Conservation (phyloP, 164 flowering plant genomes). For the Liquidambar formosana region DNA sequence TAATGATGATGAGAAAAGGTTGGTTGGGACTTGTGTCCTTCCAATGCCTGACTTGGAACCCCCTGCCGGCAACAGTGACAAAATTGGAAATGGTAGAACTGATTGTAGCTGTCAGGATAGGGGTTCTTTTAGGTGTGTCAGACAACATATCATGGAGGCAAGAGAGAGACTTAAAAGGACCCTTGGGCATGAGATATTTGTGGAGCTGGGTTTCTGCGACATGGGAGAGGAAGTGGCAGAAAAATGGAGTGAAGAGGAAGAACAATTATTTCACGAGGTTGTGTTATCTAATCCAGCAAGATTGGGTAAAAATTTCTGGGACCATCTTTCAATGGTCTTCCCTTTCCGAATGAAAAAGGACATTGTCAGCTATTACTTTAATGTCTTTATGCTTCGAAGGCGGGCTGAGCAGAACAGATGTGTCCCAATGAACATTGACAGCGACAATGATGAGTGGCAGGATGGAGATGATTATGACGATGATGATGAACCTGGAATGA, state of each 20-base stretch:
- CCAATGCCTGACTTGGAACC: conserved; percentile 34
- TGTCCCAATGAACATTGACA: conserved; percentile 44
- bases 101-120: conserved; percentile 41
- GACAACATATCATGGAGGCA: conserved; percentile 45
- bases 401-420: conserved; percentile 57
- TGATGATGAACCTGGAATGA: conserved; percentile 18
- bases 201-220: conserved; percentile 42
- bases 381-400: conserved; percentile 55
- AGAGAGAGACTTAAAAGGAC: conserved; percentile 32
- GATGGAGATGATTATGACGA: conserved; percentile 19
- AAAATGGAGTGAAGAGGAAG: conserved; percentile 51
- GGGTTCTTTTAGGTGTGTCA: conserved; percentile 45
- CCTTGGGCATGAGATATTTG: conserved; percentile 39
- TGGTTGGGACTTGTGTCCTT: conserved; percentile 37
- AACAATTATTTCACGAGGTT: conserved; percentile 35
- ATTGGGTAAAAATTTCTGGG: conserved; percentile 50
- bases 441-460: conserved; percentile 67
- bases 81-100: conserved; percentile 27
- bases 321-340: conserved; percentile 31
- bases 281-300: conserved; percentile 43
- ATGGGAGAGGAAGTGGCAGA: conserved; percentile 58
- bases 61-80: not conserved
- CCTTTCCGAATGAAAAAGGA: conserved; percentile 45
- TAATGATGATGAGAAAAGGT: conserved; percentile 15
- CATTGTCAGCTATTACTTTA: conserved; percentile 64